Base-by-base conservation (phyloP, 202 grass and related monocot species). In the Zoysia matrella region DNA sequence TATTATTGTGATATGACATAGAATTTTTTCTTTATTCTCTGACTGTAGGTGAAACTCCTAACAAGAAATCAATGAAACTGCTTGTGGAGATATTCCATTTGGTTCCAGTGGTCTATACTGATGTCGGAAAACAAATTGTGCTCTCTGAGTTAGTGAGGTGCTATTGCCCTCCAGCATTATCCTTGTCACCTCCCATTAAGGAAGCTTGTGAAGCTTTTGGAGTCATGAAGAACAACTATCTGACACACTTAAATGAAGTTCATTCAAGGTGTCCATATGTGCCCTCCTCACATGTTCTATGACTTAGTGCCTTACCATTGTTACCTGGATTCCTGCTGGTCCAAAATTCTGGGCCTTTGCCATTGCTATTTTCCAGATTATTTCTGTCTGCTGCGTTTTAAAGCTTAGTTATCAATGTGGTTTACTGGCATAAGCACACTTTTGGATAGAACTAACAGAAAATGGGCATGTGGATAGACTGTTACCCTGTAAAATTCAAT, bases 41-140 rank as follows among this genome's bases (percentile, higher is more conserved):
- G 52, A 41, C 78, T 68, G 71, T 77, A 94, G 92, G 49, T 85
- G 82, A 91, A 74, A 30, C 49, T 89, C 86, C 84, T 80, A 84
- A 91, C 62, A 94, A 88, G 64, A 94, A 92, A 90, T 55, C 78
- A 73, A 71, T 53, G 48, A 94, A 92, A 68, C 65, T 94, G 62
- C 71, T 94, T 40, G 52, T 57, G 6, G 92, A 91, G 56, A 81
- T 92, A 60, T 70, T 94, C 75, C 80, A 92, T 52, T 72, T 89
- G 48, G 65, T 85, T 81, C 92, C 92, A 77, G 46, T 92, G 41
- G 64, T 88, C 77, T 94, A 92, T 83, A 15, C 90, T 78, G 89
- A 87, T 63, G 87, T 77, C 65, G 92, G 92, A 76, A 94, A 85
- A 65, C 66, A 71, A 18, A 73, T 94, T 65, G 56, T 86, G 60